Conservation (phyloP, 805 yeast species). For the Metschnikowia orientalis region DNA sequence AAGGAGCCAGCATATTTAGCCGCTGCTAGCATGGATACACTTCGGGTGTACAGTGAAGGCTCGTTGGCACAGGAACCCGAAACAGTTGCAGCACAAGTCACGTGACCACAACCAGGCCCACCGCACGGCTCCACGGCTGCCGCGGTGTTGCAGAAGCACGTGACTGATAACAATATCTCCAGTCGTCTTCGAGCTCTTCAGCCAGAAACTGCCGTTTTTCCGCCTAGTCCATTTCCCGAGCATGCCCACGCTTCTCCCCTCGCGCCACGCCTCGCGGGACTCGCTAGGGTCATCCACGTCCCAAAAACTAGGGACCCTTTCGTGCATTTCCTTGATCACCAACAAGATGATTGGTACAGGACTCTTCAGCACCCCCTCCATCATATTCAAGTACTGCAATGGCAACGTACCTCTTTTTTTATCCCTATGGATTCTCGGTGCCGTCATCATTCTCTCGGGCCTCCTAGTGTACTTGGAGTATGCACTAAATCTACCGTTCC, state of each 20-base stretch:
- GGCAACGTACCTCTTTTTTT: constrained; percentile 37
- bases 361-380: constrained; percentile 63
- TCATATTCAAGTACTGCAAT: constrained; percentile 49
- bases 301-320: constrained; percentile 23
- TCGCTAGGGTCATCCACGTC: constrained; percentile 6
- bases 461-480: constrained; percentile 38
- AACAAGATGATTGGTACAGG: constrained; percentile 76
- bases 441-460: constrained; percentile 35
- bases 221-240: neutral
- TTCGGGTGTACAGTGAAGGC: no score
- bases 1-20: no score
- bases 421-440: constrained; percentile 33
- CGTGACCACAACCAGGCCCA: no score
- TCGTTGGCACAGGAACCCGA: no score
- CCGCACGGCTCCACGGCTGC: no score
- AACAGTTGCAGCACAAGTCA: no score
- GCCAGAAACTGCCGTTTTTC: neutral
- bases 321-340: constrained; percentile 46
- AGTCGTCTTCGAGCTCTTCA: neutral
- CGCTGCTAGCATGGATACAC: no score
- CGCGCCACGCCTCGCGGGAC: constrained; percentile 7
- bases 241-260: constrained; percentile 15
- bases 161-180: constrained; percentile 1
- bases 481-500: constrained; percentile 38
- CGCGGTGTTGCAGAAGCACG: constrained; percentile 1